These are phyloP conservation scores for Nyctanthes arbortristis DNA, from an alignment of 257 asterid genomes.

Conservation along the genomic window DNA sequence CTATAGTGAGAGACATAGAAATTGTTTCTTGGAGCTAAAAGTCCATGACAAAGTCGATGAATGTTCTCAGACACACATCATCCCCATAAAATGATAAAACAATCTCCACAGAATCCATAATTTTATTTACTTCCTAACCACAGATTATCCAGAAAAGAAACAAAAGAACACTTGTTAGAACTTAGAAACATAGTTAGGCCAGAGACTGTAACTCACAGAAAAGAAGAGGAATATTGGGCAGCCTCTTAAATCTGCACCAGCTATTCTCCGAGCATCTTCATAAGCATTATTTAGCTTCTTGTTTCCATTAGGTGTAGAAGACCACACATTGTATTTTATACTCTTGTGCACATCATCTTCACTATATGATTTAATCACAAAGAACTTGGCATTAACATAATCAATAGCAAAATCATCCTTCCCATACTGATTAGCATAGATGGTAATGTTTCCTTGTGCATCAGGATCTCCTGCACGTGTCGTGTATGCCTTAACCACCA, in stretches of 20 bases:
- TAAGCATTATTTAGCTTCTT: constrained; percentile 74
- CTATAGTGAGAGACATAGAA: too few relatives aligned
- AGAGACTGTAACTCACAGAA: constrained; percentile 57
- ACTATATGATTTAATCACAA: constrained; percentile 87
- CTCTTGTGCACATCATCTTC: constrained; percentile 99
- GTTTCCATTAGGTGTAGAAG: constrained; percentile 95
- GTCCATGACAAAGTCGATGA: too few relatives aligned
- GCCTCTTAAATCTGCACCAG: constrained; percentile 56
- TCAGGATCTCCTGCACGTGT: constrained; percentile 77
- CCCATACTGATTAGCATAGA: constrained; percentile 59
- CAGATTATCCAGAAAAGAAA: too few relatives aligned
- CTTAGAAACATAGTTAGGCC: not conserved
- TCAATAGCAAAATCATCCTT: constrained; percentile 57
- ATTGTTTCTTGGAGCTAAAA: too few relatives aligned
- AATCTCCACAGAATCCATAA: too few relatives aligned
- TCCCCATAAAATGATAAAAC: too few relatives aligned
- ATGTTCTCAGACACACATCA: too few relatives aligned
- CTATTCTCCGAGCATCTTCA: constrained; percentile 74
- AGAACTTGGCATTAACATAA: constrained; percentile 65
- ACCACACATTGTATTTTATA: constrained; percentile 89
- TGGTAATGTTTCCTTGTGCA: constrained; percentile 65
- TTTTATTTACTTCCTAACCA: too few relatives aligned
- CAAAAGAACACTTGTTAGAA: too few relatives aligned
- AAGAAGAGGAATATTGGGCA: constrained; percentile 87
- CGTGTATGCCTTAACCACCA: constrained; percentile 69